phyloP scores from a whole-genome alignment of 2,329 filamentous ascomycete species.

The Diaporthe vexans region DNA sequence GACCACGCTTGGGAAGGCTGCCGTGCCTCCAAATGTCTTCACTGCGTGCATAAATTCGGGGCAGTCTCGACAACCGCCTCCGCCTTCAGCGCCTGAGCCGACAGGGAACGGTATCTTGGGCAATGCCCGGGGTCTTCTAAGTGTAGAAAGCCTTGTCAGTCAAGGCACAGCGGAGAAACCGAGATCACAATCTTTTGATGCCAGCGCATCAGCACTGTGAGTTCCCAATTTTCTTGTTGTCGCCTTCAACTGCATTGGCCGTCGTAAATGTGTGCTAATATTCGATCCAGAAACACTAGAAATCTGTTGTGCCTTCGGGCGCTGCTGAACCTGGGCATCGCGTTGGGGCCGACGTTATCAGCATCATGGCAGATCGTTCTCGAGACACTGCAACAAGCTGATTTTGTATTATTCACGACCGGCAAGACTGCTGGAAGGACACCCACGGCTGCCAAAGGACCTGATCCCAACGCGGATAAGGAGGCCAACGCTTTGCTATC shows the following conservation, averaged over 20 bases:
- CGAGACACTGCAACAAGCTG: slow-evolving; percentile 92
- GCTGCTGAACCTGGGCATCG: slow-evolving; percentile 94
- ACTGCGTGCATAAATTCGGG: slow-evolving; percentile 70
- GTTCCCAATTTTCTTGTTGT: background rate
- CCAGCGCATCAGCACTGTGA: slow-evolving; percentile 65
- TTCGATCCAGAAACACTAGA: slow-evolving; percentile 73
- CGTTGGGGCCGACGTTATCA: slow-evolving; percentile 88
- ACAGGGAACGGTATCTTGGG: slow-evolving; percentile 71
- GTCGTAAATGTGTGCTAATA: background rate
- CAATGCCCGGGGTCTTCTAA: slow-evolving; percentile 80
- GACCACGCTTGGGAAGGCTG: slow-evolving; percentile 92
- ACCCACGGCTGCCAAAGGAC: slow-evolving; percentile 60
- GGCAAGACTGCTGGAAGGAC: slow-evolving; percentile 68
- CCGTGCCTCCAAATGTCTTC: slow-evolving; percentile 85
- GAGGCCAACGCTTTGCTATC: slow-evolving; percentile 67
- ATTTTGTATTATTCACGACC: slow-evolving; percentile 82
- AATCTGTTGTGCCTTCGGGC: slow-evolving; percentile 93
- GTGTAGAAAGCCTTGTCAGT: slow-evolving; percentile 78
- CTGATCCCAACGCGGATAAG: slow-evolving; percentile 64
- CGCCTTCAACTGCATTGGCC: background rate
- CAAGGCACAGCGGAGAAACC: slow-evolving; percentile 70
- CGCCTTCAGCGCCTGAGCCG: slow-evolving; percentile 62
- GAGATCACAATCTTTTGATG: slow-evolving; percentile 72
- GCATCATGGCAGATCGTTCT: slow-evolving; percentile 91
- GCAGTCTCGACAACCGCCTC: slow-evolving; percentile 57